Evolutionary conservation across 495 filamentous ascomycete species (phyloP), one percentile per base, ranked within the genome.

Genomic region (Trichodelitschia bisporula): DNA sequence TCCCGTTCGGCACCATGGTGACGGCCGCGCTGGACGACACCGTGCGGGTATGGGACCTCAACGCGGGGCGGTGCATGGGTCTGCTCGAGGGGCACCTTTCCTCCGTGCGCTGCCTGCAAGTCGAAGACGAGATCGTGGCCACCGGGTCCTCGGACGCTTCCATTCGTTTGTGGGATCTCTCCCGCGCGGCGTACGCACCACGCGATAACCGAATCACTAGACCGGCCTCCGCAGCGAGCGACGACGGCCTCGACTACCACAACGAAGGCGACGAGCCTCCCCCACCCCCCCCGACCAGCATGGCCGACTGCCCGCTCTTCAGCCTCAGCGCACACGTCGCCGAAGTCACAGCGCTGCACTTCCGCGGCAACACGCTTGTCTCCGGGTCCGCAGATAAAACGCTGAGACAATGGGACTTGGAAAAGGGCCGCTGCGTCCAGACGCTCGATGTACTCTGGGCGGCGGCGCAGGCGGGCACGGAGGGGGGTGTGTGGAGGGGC

Each of bases 391-490:
- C 89, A 4, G 86, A 97, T 50, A 97, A 97, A 58, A 97, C 86
- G 2, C 53, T 97, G 25, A 67, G 86, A 27, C 86, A 99, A 51
- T 99, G 86, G 86, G 86, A 99, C 61, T 55, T 99, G 19, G 73
- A 77, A 36, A 91, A 79, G 44, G 86, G 86, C 4, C 73, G 89
- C 30, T 95, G 86, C 49, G 78, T 95, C 18, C 86, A 99, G 52
- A 99, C 86, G 1, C 57, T 99, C 17, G 86, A 99, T 51, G 83
- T 99, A n/a, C 69, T 99, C 40, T 99, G 86, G 86, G 86, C 86
- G 3, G 79, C 86, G 1, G 82, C 86, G 2, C 89, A 95, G 48
- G 80, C 79, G 16, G 77, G 72, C 5, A 66, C 77, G 18, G 61
- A 61, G 5, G 26, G 16, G 15, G 58, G 59, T 48, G 60, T 37